phyloP scores from a whole-genome alignment of 805 yeast species.

The Wickerhamomyces ciferrii region DNA sequence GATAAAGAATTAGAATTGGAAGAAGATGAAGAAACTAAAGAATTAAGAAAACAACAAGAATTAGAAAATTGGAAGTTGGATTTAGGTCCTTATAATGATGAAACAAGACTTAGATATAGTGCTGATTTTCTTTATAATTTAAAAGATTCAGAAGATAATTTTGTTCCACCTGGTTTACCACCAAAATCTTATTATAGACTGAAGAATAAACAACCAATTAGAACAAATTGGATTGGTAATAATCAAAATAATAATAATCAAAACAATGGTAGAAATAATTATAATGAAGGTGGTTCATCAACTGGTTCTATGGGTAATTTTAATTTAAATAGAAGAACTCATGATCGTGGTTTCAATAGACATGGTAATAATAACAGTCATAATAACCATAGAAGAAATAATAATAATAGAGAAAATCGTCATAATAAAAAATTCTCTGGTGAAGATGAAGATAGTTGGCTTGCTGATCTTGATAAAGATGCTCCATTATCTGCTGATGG shows the following conservation, averaged over 20 bases:
- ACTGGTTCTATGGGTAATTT: slow-evolving; percentile 26
- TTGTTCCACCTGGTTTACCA: slow-evolving; percentile 15
- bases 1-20: background rate
- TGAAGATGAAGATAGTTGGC: slow-evolving; percentile 16
- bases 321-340: slow-evolving; percentile 10
- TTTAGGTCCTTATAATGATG: background rate
- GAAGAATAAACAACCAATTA: background rate
- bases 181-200: slow-evolving; percentile 17
- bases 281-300: slow-evolving; percentile 4
- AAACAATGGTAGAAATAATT: slow-evolving; percentile 7
- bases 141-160: slow-evolving; percentile 7
- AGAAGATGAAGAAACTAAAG: slow-evolving; percentile 1
- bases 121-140: slow-evolving; percentile 1
- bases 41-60: background rate
- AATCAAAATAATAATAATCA: slow-evolving; percentile 5
- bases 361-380: background rate
- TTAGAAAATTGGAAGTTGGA: background rate
- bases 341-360: slow-evolving; percentile 2
- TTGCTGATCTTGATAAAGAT: slow-evolving; percentile 15
- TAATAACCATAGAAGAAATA: slow-evolving; percentile 4
- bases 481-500: slow-evolving; percentile 23
- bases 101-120: slow-evolving; percentile 6
- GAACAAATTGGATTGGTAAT: slow-evolving; percentile 1
- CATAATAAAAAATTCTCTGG: slow-evolving; percentile 7
- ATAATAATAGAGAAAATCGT: slow-evolving; percentile 9